Conservation (phyloP, 108 stramenopile genomes). For the Parmales sp. region DNA sequence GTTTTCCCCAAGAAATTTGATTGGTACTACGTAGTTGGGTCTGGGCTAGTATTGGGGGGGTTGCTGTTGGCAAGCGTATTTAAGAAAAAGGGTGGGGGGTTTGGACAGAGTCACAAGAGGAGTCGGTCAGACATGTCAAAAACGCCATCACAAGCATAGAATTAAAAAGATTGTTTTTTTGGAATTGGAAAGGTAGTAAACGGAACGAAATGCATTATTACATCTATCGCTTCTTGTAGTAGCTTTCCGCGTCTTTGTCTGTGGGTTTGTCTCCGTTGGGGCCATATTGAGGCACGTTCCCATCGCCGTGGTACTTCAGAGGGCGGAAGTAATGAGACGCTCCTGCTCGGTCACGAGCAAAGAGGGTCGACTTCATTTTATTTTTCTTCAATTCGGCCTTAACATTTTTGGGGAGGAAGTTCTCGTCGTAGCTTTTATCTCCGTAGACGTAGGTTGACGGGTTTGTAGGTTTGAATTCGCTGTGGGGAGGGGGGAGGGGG, state of each 20-base stretch:
- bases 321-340: slow-evolving; percentile 73
- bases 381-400: not conserved
- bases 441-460: not conserved
- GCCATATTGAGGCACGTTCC: slow-evolving; percentile 64
- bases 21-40: slow-evolving; percentile 76
- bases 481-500: no score
- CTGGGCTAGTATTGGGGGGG: slow-evolving; percentile 77
- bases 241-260: no score
- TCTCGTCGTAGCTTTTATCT: slow-evolving; percentile 61
- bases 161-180: no score
- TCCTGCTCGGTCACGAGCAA: slow-evolving; percentile 39
- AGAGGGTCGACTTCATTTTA: not conserved
- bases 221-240: no score
- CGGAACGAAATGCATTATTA: no score
- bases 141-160: no score
- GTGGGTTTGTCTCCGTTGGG: slow-evolving; percentile 49
- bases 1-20: slow-evolving; percentile 84
- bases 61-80: slow-evolving; percentile 51
- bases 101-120: no score
- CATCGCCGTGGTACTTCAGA: slow-evolving; percentile 76
- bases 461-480: not conserved
- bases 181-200: no score
- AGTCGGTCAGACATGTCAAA: no score
- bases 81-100: slow-evolving; percentile 46
- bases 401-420: slow-evolving; percentile 67